Evolutionary conservation across 2,329 filamentous ascomycete species (phyloP).

Genomic region (Dothideomycetes sp.): DNA sequence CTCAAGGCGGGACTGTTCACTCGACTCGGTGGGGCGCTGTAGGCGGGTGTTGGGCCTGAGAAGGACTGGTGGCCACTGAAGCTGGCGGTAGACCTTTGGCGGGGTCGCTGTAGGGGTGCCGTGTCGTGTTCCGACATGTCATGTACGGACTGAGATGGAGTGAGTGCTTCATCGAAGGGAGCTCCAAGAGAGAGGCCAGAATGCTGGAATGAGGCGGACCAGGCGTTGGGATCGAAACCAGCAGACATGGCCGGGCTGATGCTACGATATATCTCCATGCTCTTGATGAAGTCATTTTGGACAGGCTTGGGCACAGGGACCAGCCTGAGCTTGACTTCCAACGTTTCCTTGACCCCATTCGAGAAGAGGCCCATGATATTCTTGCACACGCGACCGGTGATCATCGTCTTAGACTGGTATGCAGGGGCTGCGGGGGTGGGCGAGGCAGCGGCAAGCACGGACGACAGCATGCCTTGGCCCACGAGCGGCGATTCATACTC

Average conservation of each 20-base stretch:
- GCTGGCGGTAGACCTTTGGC: slow-evolving; percentile 12
- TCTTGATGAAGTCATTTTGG: slow-evolving; percentile 52
- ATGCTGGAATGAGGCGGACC: slow-evolving; percentile 53
- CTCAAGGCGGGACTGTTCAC: slow-evolving; percentile 10
- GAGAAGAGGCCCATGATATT: slow-evolving; percentile 78
- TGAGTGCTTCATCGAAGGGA: slow-evolving; percentile 8
- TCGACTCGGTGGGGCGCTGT: slow-evolving; percentile 8
- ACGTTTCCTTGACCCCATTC: slow-evolving; percentile 72
- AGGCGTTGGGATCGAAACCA: slow-evolving; percentile 63
- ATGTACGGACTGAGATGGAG: neutral
- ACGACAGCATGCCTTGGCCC: slow-evolving; percentile 90
- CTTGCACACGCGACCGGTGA: slow-evolving; percentile 84
- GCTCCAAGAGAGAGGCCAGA: slow-evolving; percentile 9
- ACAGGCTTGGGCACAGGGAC: slow-evolving; percentile 61
- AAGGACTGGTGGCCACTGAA: slow-evolving; percentile 10
- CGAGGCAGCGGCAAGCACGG: slow-evolving; percentile 58
- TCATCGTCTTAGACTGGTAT: slow-evolving; percentile 57
- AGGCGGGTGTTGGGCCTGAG: neutral
- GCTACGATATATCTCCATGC: slow-evolving; percentile 52
- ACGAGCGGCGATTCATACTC: slow-evolving; percentile 89
- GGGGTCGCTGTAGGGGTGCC: slow-evolving; percentile 3
- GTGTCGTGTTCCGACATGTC: slow-evolving; percentile 5
- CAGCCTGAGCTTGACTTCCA: slow-evolving; percentile 87
- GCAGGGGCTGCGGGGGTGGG: slow-evolving; percentile 45
- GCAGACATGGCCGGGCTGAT: slow-evolving; percentile 49